Evolutionary conservation across 2,329 filamentous ascomycete genomes (phyloP).

Genomic region (Claviceps maximensis): DNA sequence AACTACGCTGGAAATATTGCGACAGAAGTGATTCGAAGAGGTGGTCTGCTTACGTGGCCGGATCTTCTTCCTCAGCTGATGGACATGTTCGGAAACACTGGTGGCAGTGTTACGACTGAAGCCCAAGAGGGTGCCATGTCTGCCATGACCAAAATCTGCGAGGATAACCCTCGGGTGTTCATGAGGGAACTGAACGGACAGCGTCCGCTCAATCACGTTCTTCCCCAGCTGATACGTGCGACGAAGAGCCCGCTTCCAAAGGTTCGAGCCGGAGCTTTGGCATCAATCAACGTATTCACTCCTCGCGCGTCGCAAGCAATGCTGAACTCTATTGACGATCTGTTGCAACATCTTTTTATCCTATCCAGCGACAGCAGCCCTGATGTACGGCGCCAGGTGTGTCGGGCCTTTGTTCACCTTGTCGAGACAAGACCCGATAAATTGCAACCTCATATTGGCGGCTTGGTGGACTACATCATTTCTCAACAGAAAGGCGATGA

Average conservation of each 20-base stretch:
- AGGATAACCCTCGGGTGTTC: conserved; percentile 80
- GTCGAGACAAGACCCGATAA: conserved; percentile 86
- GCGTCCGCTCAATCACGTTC: conserved; percentile 72
- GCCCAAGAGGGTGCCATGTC: conserved; percentile 90
- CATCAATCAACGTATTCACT: conserved; percentile 84
- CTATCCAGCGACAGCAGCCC: conserved; percentile 63
- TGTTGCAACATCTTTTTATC: conserved; percentile 72
- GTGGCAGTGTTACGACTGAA: conserved; percentile 52
- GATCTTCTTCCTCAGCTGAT: conserved; percentile 77
- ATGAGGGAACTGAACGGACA: conserved; percentile 83
- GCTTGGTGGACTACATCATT: conserved; percentile 86
- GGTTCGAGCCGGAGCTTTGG: conserved; percentile 68
- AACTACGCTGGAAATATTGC: conserved; percentile 87
- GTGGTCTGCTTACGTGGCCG: conserved; percentile 82
- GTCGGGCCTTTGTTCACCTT: conserved; percentile 81
- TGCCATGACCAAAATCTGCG: conserved; percentile 87
- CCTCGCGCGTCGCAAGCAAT: conserved; percentile 73
- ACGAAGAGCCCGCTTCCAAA: conserved; percentile 63
- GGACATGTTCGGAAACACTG: conserved; percentile 59
- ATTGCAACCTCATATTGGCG: conserved; percentile 74
- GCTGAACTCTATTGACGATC: conserved; percentile 63
- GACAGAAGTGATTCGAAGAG: conserved; percentile 75
- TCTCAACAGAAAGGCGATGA: conserved; percentile 79
- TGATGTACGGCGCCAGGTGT: conserved; percentile 85
- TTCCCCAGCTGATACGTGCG: conserved; percentile 82